Evolutionary conservation across 306 rosid genomes (phyloP), one percentile per base, ranked within the genome.

Genomic region (Pyrus communis): DNA sequence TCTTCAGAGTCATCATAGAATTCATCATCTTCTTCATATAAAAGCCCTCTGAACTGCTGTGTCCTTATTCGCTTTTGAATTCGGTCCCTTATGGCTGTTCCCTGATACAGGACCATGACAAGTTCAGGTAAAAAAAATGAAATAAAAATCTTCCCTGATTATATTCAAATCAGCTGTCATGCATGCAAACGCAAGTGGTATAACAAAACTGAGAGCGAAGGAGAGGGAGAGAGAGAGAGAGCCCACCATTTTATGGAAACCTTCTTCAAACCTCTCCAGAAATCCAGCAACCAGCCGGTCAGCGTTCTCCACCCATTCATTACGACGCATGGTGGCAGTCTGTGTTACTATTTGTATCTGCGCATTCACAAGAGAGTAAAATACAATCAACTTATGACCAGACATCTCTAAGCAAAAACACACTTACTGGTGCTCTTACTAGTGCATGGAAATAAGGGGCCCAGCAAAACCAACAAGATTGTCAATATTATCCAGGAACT

Each of bases 281-380:
- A 95, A 95, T 68, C 99, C 99, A 84, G 92, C 99, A 55, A 95
- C 97, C 97, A 84, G 85, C 15, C 97, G 99, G 78, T 95, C 97
- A 68, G 97, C 99, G 85, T 95, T 95, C 81, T 92, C 99, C 77
- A 95, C 99, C 99, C 97, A 95, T 79, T 95, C 99, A 84, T 92
- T 92, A 27, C 92, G 88, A 82, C 89, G 96, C 99, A 95, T 89
- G 62, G 90, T 90, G 71, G 91, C 97, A 73, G 85, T 91, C 88
- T 89, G 14, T 42, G 72, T 42, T 21, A 45, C 78, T 61, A 28
- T 75, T 63, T 75, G 97, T 76, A 95, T 86, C 99, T 95, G 77
- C 61, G 73, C 78, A 31, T 38, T 78, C 54, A 78, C 75, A 51
- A 75, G 69, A 72, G 28, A 65, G 51, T 11, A n/a, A 60, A 43